Base-by-base conservation (phyloP, 495 filamentous ascomycete species). In the Xylaria nigripes region DNA sequence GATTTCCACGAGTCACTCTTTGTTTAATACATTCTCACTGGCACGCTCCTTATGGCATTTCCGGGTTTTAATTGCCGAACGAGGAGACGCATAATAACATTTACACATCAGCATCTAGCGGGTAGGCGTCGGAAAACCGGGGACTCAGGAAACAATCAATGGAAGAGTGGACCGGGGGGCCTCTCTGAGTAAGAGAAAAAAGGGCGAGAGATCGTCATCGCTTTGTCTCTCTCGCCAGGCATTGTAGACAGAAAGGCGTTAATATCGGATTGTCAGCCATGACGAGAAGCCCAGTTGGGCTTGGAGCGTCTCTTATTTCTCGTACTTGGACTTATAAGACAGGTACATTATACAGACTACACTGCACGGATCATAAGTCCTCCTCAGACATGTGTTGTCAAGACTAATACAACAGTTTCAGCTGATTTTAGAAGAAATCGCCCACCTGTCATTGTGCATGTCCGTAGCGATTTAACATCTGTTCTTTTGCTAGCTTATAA, bases 41-140 rank as follows among this genome's bases (percentile, higher is more conserved):
- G 30, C 43, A 41, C 46, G 24, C 34, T 54, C 45, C n/a, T 30
- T 48, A 16, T 13, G 23, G 51, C 51, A 25, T 48, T 54, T 48
- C 19, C 34, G 0, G 16, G 32, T 7, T 40, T 21, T 30, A 10
- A 19, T 16, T 29, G 16, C 23, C 41, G 42, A 29, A 27, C 40
- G 16, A 24, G 27, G 40, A 52, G 18, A n/a, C 18, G 45, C 12
- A 45, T 27, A 42, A 41, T 19, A 45, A 45, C n/a, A 29, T 40
- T 16, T 34, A 54, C 46, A 51, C 32, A 50, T 30, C 29, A 47
- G 43, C 44, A 54, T 54, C 43, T 40, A 41, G 32, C 25, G 43
- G 32, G 32, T 15, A 25, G 47, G 19, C 34, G 44, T 34, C 13
- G 27, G 36, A 13, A 8, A 19, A 22, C 24, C 32, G n/a, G 29